Conservation (phyloP, 1,284 basidiomycete genomes). For the Mrakiaceae sp. region DNA sequence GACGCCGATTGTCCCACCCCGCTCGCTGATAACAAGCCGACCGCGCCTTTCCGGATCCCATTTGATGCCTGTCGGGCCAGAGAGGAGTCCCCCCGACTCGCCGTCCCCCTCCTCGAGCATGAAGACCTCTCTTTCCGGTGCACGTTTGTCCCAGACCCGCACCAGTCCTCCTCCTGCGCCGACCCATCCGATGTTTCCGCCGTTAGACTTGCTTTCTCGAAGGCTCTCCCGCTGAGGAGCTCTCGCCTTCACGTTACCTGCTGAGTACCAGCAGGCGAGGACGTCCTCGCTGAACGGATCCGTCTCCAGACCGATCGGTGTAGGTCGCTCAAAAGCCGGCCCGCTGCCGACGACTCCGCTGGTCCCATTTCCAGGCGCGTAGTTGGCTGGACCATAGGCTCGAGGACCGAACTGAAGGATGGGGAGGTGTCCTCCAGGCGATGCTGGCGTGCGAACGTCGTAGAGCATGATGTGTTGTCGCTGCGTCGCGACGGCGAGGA, state of each 20-base stretch:
- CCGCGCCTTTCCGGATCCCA: conserved; percentile 14
- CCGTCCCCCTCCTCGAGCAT: background rate
- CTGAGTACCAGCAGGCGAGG: too few species aligned
- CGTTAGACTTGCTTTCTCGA: too few species aligned
- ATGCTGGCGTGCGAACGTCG: conserved; percentile 8
- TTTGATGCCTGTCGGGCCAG: conserved; percentile 1
- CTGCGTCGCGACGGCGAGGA: conserved; percentile 13
- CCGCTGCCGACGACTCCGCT: too few species aligned
- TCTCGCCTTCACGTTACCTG: too few species aligned
- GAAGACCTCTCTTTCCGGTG: conserved; percentile 3
- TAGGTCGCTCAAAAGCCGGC: too few species aligned
- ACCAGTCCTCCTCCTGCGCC: conserved; percentile 7
- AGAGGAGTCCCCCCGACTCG: background rate
- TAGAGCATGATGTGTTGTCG: conserved; percentile 11
- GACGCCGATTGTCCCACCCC: conserved; percentile 4
- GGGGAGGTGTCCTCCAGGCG: background rate
- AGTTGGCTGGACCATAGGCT: too few species aligned
- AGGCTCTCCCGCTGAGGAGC: too few species aligned
- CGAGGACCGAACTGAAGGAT: conserved; percentile 7
- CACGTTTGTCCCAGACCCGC: conserved; percentile 9
- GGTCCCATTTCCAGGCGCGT: too few species aligned
- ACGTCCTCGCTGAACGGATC: too few species aligned
- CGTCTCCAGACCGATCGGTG: too few species aligned
- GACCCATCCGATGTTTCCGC: too few species aligned
- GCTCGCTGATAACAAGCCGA: conserved; percentile 8